phyloP scores from a whole-genome alignment of 257 asterid genomes.

The Thymus mandschuricus region DNA sequence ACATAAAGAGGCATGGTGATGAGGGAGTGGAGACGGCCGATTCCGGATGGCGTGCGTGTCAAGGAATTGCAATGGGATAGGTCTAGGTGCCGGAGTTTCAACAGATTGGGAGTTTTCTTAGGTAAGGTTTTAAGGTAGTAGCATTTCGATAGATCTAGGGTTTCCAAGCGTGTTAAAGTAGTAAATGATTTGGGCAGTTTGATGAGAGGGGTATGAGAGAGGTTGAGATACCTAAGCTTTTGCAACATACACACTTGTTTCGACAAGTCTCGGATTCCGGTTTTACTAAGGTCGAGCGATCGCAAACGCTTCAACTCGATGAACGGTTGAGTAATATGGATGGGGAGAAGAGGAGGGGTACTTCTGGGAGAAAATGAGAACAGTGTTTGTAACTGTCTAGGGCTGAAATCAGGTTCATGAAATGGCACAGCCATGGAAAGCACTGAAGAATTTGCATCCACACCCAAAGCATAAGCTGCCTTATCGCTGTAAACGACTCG shows the following conservation, averaged over 20 bases:
- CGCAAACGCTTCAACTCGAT: conserved; percentile 9
- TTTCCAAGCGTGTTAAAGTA: not conserved
- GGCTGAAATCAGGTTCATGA: not conserved
- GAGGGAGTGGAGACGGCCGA: not conserved
- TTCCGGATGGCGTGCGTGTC: not conserved
- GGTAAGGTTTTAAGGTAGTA: conserved; percentile 18
- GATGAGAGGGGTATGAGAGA: conserved; percentile 19
- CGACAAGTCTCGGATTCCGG: conserved; percentile 7
- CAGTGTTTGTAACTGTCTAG: conserved; percentile 1
- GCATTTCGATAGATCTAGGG: conserved; percentile 15
- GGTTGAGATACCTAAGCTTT: conserved; percentile 21
- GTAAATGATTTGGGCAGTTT: conserved; percentile 14
- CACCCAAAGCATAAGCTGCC: not conserved
- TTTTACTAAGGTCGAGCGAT: conserved; percentile 25
- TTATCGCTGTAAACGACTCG: not conserved
- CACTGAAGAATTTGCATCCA: not conserved
- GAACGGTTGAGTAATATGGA: not conserved
- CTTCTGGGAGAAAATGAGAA: not conserved
- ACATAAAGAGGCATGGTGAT: conserved; percentile 21
- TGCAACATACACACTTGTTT: not conserved
- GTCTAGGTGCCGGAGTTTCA: conserved; percentile 16
- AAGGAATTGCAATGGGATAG: conserved; percentile 24
- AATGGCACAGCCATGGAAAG: conserved; percentile 11
- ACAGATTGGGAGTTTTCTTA: not conserved
- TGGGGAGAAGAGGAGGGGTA: not conserved